A percentile compares a stretch with the other conserved stretches of the same genome.
Conservation (phyloP, 192 early-diverging fungal genomes). For the Coemansia sp. region DNA sequence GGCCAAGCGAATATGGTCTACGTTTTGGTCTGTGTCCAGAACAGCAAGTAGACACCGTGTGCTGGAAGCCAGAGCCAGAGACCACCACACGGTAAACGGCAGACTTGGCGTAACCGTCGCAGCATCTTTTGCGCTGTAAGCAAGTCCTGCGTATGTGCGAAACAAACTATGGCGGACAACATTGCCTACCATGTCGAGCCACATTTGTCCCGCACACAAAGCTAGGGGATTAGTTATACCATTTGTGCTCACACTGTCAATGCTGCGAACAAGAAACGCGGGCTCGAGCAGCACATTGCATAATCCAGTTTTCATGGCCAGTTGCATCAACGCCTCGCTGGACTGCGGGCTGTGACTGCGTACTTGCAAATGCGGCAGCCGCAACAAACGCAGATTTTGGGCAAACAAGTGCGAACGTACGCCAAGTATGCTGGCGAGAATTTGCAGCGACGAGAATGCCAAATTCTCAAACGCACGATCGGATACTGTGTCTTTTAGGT, state of each 20-base stretch:
- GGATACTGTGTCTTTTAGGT: background rate
- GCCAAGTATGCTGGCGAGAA: slow-evolving; percentile 24
- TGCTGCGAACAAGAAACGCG: slow-evolving; percentile 1
- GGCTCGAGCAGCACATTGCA: slow-evolving; percentile 27
- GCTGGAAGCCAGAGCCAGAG: slow-evolving; percentile 24
- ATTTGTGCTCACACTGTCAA: background rate
- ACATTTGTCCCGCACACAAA: slow-evolving; percentile 27
- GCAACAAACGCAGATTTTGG: slow-evolving; percentile 10
- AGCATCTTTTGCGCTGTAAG: background rate
- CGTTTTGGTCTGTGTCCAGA: background rate
- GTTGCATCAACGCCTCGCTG: slow-evolving; percentile 27
- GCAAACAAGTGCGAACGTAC: slow-evolving; percentile 16
- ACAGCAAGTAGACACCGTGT: slow-evolving; percentile 12
- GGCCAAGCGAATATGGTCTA: slow-evolving; percentile 8
- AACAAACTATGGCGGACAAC: slow-evolving; percentile 37
- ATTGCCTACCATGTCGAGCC: slow-evolving; percentile 39
- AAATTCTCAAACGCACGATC: background rate
- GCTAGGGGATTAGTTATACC: slow-evolving; percentile 4
- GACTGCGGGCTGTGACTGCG: slow-evolving; percentile 38
- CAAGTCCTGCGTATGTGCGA: slow-evolving; percentile 13
- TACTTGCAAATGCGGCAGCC: slow-evolving; percentile 24
- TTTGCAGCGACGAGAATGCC: slow-evolving; percentile 20
- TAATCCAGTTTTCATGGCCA: slow-evolving; percentile 25
- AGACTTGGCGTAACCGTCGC: background rate
- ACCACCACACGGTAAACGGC: slow-evolving; percentile 28